These are phyloP conservation scores for Rhynchosporium agropyri DNA, from an alignment of 2,329 filamentous ascomycete genomes.

Conservation along the genomic window DNA sequence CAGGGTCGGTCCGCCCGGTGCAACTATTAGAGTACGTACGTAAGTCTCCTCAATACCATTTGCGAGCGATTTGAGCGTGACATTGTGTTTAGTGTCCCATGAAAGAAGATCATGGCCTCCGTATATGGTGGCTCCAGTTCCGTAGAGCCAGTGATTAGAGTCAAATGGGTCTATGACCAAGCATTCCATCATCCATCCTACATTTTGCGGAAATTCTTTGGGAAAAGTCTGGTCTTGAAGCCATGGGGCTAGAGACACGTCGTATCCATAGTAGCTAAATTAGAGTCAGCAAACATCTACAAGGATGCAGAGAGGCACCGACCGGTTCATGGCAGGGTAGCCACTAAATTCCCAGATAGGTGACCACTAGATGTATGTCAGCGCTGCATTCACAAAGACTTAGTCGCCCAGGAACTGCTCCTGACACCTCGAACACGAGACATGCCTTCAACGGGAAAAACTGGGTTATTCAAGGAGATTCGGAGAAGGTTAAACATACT, in stretches of 20 bases:
- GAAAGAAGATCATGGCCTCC: conserved; percentile 45
- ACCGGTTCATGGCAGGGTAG: conserved; percentile 20
- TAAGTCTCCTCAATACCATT: conserved; percentile 39
- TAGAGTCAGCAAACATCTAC: background rate
- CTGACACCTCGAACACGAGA: too few relatives aligned
- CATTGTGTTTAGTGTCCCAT: conserved; percentile 28
- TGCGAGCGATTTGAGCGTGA: conserved; percentile 31
- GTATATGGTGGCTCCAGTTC: conserved; percentile 59
- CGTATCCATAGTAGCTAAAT: conserved; percentile 29
- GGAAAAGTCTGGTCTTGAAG: conserved; percentile 31
- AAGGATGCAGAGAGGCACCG: background rate
- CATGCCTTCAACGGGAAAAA: too few relatives aligned
- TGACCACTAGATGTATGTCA: conserved; percentile 41
- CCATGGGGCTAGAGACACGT: conserved; percentile 34
- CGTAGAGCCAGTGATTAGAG: conserved; percentile 62
- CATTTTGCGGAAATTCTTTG: conserved; percentile 27
- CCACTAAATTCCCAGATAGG: conserved; percentile 30
- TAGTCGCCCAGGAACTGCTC: too few relatives aligned
- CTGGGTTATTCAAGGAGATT: too few relatives aligned
- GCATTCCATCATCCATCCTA: conserved; percentile 65
- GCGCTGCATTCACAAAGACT: too few relatives aligned
- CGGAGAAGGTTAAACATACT: conserved; percentile 27
- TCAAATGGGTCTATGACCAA: conserved; percentile 61
- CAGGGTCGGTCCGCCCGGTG: conserved; percentile 35
- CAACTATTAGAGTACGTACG: conserved; percentile 28